Percentiles rank a stretch among this genome's conserved stretches.
Evolutionary conservation across 176 grass and related monocot genomes (phyloP).

Genomic region (Musa itinerans): DNA sequence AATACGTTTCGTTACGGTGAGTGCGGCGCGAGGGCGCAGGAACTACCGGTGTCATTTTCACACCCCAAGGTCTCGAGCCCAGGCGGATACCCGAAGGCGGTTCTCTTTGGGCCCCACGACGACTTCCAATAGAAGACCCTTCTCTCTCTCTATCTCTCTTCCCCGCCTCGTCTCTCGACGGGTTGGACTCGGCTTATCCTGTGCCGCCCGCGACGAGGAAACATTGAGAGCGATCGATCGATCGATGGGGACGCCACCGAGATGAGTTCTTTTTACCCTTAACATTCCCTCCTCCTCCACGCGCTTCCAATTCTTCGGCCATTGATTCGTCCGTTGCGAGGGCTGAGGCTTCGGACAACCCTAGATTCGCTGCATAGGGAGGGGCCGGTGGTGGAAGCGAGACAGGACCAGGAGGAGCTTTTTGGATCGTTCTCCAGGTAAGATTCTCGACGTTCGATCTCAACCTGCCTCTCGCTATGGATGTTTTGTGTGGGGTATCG

Average conservation of each 20-base stretch:
- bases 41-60: too few species aligned
- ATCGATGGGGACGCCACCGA: too few species aligned
- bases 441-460: background rate
- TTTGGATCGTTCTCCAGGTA: background rate
- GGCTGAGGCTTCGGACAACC: background rate
- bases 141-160: too few species aligned
- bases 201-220: too few species aligned
- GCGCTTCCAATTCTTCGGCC: background rate
- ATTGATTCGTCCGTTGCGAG: background rate
- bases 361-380: background rate
- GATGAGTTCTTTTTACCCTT: background rate
- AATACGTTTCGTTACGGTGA: too few species aligned
- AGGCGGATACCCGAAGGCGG: fast-evolving
- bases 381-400: background rate
- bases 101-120: too few species aligned
- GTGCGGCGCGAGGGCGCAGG: too few species aligned
- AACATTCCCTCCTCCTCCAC: background rate
- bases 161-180: too few species aligned
- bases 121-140: too few species aligned
- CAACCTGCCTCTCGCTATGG: background rate
- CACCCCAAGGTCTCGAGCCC: too few species aligned
- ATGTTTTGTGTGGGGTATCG: background rate
- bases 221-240: too few species aligned
- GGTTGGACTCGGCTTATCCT: too few species aligned
- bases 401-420: background rate